Evolutionary conservation across 129 eudicot species (phyloP).

Genomic region (Calendula officinalis): DNA sequence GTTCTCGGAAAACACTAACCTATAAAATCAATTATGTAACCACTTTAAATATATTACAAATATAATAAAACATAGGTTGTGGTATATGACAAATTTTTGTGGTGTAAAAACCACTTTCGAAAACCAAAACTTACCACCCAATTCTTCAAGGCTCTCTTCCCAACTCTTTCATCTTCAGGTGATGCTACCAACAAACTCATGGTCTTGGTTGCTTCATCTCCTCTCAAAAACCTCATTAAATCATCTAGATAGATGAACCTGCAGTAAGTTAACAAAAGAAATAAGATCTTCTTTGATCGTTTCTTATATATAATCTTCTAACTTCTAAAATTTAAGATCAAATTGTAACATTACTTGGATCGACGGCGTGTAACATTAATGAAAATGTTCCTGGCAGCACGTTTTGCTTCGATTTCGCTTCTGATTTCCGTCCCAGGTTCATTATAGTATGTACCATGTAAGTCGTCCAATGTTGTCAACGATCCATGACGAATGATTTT

Average conservation of each 20-base stretch:
- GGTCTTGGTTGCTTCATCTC: constrained; percentile 41
- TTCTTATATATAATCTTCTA: no score
- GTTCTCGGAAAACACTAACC: constrained; percentile 48
- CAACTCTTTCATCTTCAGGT: constrained; percentile 40
- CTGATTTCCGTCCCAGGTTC: constrained; percentile 32
- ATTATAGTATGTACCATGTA: constrained; percentile 25
- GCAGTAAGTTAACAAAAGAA: not conserved
- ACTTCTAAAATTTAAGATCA: no score
- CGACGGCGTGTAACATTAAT: constrained; percentile 33
- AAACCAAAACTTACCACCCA: constrained; percentile 40
- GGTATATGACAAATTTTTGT: no score
- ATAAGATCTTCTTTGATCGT: not conserved
- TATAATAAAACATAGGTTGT: no score
- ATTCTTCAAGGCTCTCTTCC: constrained; percentile 41
- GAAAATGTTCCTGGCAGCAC: constrained; percentile 46
- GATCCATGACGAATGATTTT: constrained; percentile 34
- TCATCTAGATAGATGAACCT: constrained; percentile 47
- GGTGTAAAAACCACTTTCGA: no score
- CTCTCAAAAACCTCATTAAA: constrained; percentile 44
- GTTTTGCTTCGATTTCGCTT: constrained; percentile 39
- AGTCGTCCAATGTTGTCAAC: constrained; percentile 34
- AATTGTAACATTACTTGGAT: constrained; percentile 22
- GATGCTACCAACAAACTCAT: constrained; percentile 35
- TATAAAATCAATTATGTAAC: not conserved
- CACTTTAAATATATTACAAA: no score